These are phyloP conservation scores for Chaetomiaceae sp. DNA, from an alignment of 2,329 filamentous ascomycete genomes.

Conservation along the genomic window DNA sequence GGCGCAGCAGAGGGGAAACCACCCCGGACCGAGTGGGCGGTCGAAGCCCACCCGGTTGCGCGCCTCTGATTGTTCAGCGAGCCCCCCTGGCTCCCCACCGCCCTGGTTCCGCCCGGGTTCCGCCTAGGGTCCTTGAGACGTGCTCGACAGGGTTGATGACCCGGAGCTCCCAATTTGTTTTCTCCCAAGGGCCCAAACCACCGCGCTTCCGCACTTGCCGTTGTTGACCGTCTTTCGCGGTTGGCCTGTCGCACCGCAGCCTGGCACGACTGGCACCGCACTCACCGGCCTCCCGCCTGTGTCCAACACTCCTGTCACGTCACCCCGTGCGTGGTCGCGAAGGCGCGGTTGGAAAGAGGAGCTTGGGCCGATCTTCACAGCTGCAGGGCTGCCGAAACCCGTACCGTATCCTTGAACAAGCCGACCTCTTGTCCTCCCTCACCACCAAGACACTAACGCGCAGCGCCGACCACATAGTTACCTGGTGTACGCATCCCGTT, in stretches of 20 bases:
- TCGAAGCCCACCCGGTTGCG: slow-evolving; percentile 18
- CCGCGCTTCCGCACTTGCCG: slow-evolving; percentile 10
- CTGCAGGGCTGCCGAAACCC: slow-evolving; percentile 19
- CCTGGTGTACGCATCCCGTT: slow-evolving; percentile 18
- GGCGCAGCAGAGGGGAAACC: slow-evolving; percentile 7
- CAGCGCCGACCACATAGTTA: slow-evolving; percentile 8
- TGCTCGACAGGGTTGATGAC: slow-evolving; percentile 17
- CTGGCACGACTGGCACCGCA: slow-evolving; percentile 7
- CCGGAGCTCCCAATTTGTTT: slow-evolving; percentile 18
- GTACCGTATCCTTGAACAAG: slow-evolving; percentile 13
- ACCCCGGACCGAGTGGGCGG: slow-evolving; percentile 15
- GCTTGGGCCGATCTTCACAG: no score
- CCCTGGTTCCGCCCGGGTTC: slow-evolving; percentile 20
- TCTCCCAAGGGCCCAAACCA: slow-evolving; percentile 15
- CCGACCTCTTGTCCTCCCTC: slow-evolving; percentile 18
- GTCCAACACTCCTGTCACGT: slow-evolving; percentile 3
- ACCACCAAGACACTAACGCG: slow-evolving; percentile 8
- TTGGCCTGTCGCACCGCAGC: slow-evolving; percentile 11
- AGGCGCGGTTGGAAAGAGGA: no score
- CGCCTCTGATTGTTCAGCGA: slow-evolving; percentile 18
- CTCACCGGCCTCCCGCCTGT: slow-evolving; percentile 5
- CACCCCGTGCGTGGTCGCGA: no score
- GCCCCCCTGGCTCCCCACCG: slow-evolving; percentile 17
- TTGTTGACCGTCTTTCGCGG: slow-evolving; percentile 19
- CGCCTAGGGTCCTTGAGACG: slow-evolving; percentile 19